Evolutionary conservation across 208 protist genomes (phyloP).

Genomic region (Trypanosoma cruzi): DNA sequence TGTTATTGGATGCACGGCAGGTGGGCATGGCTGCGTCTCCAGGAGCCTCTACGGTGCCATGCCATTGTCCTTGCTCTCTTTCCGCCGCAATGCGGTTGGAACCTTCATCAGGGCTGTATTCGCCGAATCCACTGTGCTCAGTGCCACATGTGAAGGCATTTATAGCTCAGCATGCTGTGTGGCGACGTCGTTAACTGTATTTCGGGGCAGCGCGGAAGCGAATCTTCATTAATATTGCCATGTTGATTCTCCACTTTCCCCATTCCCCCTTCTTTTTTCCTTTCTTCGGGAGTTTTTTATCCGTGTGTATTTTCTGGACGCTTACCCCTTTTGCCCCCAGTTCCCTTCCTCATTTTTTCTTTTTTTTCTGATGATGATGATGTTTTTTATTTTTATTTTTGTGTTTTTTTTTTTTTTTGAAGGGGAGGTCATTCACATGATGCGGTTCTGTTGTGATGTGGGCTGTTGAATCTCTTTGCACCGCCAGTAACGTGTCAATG

Average conservation of each 20-base stretch:
- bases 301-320: too few relatives aligned
- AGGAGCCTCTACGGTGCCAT: slow-evolving; percentile 1
- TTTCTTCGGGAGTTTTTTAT: too few relatives aligned
- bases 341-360: too few relatives aligned
- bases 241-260: too few relatives aligned
- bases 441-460: too few relatives aligned
- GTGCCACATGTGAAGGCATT: slow-evolving; percentile 50
- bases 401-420: neutral
- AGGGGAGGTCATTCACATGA: too few relatives aligned
- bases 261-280: too few relatives aligned
- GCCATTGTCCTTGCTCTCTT: slow-evolving; percentile 27
- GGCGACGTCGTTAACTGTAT: slow-evolving; percentile 12
- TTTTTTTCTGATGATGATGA: too few relatives aligned
- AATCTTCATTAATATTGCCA: too few relatives aligned
- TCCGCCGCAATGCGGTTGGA: slow-evolving; percentile 29
- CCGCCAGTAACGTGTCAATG: neutral
- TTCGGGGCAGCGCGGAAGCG: too few relatives aligned
- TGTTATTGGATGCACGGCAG: neutral
- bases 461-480: neutral
- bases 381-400: slow-evolving; percentile 5
- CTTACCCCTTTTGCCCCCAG: too few relatives aligned
- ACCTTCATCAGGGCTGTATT: slow-evolving; percentile 27
- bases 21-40: slow-evolving; percentile 5
- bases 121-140: slow-evolving; percentile 42
- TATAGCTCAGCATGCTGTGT: slow-evolving; percentile 42